A percentile compares a stretch with the other conserved stretches of the same genome.
These are phyloP conservation scores for Vitellaria paradoxa DNA, from an alignment of 179 eudicot species.

Conservation along the genomic window DNA sequence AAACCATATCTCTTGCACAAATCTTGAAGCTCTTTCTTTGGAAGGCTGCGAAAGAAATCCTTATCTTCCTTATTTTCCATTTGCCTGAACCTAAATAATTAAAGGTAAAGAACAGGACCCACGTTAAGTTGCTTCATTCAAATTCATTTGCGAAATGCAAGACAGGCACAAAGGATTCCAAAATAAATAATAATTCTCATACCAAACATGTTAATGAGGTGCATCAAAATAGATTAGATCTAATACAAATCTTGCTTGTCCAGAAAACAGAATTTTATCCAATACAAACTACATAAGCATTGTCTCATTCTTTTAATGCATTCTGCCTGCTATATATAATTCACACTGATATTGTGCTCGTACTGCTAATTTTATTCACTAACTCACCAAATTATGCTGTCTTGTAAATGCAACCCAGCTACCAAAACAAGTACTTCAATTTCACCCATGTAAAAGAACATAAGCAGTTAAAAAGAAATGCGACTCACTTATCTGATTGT, in stretches of 20 bases:
- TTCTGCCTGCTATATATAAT: not conserved
- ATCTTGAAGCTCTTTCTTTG: conserved; percentile 51
- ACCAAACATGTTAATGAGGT: not conserved
- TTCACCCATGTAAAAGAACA: not conserved
- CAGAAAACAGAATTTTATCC: not conserved
- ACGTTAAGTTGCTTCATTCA: not conserved
- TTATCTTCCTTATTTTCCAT: conserved; percentile 13
- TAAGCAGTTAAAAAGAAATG: not conserved
- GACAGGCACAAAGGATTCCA: not conserved
- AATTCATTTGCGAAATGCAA: not conserved
- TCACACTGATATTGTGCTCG: not conserved
- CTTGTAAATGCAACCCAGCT: not conserved
- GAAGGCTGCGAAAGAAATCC: conserved; percentile 15
- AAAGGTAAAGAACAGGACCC: not conserved
- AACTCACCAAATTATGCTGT: not conserved
- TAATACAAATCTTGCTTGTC: not conserved
- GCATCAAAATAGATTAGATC: not conserved
- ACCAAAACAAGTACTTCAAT: not conserved
- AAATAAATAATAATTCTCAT: not conserved
- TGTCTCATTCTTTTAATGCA: not conserved
- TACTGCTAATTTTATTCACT: too few species aligned
- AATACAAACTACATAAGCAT: not conserved
- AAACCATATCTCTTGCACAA: conserved; percentile 56
- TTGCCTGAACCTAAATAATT: conserved; percentile 3
- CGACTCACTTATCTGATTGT: not conserved